A percentile compares a stretch with the other conserved stretches of the same genome.
phyloP scores from a whole-genome alignment of 805 yeast genomes.

The Sporopachydermia quercuum region DNA sequence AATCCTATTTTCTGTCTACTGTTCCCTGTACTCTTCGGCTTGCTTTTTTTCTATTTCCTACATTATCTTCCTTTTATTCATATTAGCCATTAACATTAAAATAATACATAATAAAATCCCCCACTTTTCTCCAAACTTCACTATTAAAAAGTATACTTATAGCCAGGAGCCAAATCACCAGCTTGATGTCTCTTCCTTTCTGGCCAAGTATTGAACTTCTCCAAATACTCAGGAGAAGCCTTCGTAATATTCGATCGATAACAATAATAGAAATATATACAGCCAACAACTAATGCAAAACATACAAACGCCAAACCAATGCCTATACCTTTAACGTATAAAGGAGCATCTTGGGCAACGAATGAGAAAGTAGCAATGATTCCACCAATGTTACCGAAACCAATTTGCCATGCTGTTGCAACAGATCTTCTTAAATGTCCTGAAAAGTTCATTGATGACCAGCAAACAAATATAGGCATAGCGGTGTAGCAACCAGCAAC shows the following conservation, averaged over 20 bases:
- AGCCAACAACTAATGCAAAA: conserved; percentile 19
- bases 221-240: background rate
- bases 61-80: too few relatives aligned
- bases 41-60: too few relatives aligned
- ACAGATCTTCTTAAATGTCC: conserved; percentile 36
- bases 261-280: conserved; percentile 14
- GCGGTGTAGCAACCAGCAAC: conserved; percentile 34
- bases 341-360: conserved; percentile 31
- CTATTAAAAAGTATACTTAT: background rate
- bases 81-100: too few relatives aligned
- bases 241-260: background rate
- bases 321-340: conserved; percentile 30
- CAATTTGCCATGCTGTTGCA: conserved; percentile 33
- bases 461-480: conserved; percentile 38
- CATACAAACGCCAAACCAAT: conserved; percentile 25
- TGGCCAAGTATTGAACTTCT: background rate
- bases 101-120: too few relatives aligned
- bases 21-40: too few relatives aligned
- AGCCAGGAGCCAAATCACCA: background rate
- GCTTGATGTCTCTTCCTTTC: conserved; percentile 1
- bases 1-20: too few relatives aligned
- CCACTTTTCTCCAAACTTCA: background rate
- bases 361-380: conserved; percentile 35
- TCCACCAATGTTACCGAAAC: conserved; percentile 44
- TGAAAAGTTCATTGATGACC: conserved; percentile 33